Percentiles rank a stretch among this genome's conserved stretches.
These are phyloP conservation scores for Paramyrothecium roridum DNA, from an alignment of 2,329 filamentous ascomycete genomes.

Conservation along the genomic window DNA sequence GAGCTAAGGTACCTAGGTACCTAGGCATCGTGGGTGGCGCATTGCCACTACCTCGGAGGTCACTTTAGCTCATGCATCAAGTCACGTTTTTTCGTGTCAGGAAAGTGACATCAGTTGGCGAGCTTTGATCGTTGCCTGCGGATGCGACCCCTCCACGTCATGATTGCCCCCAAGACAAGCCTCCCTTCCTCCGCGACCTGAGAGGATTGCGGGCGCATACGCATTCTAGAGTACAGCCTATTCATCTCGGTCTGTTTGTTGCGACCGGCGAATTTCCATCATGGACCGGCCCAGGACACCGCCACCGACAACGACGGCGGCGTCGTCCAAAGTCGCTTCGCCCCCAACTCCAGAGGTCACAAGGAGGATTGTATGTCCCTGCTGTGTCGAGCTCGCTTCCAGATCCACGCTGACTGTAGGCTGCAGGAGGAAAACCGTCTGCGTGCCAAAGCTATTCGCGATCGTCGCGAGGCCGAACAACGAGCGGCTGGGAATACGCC, in stretches of 20 bases:
- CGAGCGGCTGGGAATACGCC: constrained; percentile 40
- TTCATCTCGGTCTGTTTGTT: background rate
- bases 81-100: constrained; percentile 28
- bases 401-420: constrained; percentile 1
- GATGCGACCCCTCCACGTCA: constrained; percentile 9
- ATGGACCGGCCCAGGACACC: constrained; percentile 50
- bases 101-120: constrained; percentile 20
- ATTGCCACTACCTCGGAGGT: background rate
- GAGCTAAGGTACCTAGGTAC: too few relatives aligned
- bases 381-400: background rate
- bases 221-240: background rate
- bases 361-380: constrained; percentile 48
- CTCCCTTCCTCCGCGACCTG: too few relatives aligned
- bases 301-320: constrained; percentile 29
- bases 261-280: background rate
- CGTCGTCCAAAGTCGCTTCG: constrained; percentile 24
- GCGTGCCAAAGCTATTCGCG: constrained; percentile 81
- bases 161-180: too few relatives aligned
- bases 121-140: background rate
- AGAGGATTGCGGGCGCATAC: too few relatives aligned
- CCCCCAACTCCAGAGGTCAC: constrained; percentile 54
- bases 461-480: constrained; percentile 65
- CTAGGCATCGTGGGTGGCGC: background rate
- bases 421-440: constrained; percentile 79
- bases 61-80: background rate